Evolutionary conservation across 768 basidiomycete genomes (phyloP).

Genomic region (Bullera alba): DNA sequence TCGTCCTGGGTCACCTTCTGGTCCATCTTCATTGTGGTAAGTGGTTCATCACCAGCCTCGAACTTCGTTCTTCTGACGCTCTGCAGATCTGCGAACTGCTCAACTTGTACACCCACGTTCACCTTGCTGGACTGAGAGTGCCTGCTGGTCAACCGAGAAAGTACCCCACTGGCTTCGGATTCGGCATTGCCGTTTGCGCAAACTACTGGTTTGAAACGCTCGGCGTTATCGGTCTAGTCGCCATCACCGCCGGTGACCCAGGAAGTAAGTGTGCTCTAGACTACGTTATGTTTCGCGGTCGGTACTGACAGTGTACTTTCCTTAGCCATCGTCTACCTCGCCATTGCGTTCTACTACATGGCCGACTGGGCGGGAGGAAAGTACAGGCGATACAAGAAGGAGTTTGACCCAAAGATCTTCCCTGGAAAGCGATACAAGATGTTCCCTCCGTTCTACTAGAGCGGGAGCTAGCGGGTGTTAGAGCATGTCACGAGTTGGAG

Average conservation of each 20-base stretch:
- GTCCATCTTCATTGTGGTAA: slow-evolving; percentile 66
- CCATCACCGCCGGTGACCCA: slow-evolving; percentile 63
- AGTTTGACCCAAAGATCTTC: slow-evolving; percentile 84
- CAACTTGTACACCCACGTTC: slow-evolving; percentile 76
- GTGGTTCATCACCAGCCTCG: slow-evolving; percentile 41
- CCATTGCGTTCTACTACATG: slow-evolving; percentile 63
- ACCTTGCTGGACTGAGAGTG: slow-evolving; percentile 66
- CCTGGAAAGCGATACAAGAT: slow-evolving; percentile 44
- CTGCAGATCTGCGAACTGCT: slow-evolving; percentile 72
- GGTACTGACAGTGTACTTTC: background rate
- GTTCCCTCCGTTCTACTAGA: slow-evolving; percentile 33
- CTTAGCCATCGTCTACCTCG: slow-evolving; percentile 56
- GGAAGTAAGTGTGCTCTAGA: slow-evolving; percentile 20
- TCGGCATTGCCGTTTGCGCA: slow-evolving; percentile 74
- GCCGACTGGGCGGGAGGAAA: slow-evolving; percentile 83
- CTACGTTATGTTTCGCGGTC: background rate
- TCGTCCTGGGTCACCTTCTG: slow-evolving; percentile 62
- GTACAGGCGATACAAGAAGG: slow-evolving; percentile 80
- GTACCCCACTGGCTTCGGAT: slow-evolving; percentile 91
- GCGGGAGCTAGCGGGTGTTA: too few relatives aligned
- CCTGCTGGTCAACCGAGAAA: slow-evolving; percentile 70
- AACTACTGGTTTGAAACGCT: slow-evolving; percentile 91
- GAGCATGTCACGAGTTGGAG: too few relatives aligned
- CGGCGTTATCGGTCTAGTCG: slow-evolving; percentile 63
- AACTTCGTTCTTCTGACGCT: background rate